Conservation (phyloP, 768 basidiomycete species). For the Vishniacozyma victoriae region DNA sequence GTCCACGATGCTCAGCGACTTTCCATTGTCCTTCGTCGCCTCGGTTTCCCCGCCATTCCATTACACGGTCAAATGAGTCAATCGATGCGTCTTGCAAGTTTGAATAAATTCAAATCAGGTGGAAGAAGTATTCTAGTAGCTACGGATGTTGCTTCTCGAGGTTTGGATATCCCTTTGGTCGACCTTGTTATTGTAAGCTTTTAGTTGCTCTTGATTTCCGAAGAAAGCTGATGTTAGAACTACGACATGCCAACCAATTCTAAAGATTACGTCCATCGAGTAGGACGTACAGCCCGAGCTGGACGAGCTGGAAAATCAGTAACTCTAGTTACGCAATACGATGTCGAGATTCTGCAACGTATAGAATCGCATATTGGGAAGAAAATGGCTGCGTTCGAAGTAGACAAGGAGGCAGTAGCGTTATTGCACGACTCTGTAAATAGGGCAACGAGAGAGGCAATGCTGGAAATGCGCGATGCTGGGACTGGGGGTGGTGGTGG, state of each 20-base stretch:
- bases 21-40: slow-evolving; percentile 77
- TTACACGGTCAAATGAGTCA: slow-evolving; percentile 93
- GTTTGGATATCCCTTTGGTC: slow-evolving; percentile 90
- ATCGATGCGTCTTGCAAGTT: slow-evolving; percentile 82
- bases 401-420: slow-evolving; percentile 81
- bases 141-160: slow-evolving; percentile 92
- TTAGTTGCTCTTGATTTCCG: too few species aligned
- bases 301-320: slow-evolving; percentile 95
- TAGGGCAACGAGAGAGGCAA: slow-evolving; percentile 68
- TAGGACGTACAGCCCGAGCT: slow-evolving; percentile 93
- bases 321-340: slow-evolving; percentile 97
- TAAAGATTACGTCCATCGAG: slow-evolving; percentile 98
- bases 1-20: slow-evolving; percentile 87
- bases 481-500: slow-evolving; percentile 55
- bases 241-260: slow-evolving; percentile 96
- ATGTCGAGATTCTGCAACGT: slow-evolving; percentile 89
- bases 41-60: slow-evolving; percentile 92
- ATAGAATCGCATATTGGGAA: slow-evolving; percentile 89
- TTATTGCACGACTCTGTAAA: slow-evolving; percentile 80
- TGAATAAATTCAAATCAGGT: slow-evolving; percentile 92
- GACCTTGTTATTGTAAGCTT: slow-evolving; percentile 70
- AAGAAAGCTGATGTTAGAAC: slow-evolving; percentile 52
- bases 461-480: slow-evolving; percentile 71
- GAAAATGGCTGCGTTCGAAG: slow-evolving; percentile 77
- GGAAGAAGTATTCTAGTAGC: slow-evolving; percentile 87